A percentile compares a stretch with the other conserved stretches of the same genome.
phyloP scores from a whole-genome alignment of 345 rosid species.

The Salix brachista region DNA sequence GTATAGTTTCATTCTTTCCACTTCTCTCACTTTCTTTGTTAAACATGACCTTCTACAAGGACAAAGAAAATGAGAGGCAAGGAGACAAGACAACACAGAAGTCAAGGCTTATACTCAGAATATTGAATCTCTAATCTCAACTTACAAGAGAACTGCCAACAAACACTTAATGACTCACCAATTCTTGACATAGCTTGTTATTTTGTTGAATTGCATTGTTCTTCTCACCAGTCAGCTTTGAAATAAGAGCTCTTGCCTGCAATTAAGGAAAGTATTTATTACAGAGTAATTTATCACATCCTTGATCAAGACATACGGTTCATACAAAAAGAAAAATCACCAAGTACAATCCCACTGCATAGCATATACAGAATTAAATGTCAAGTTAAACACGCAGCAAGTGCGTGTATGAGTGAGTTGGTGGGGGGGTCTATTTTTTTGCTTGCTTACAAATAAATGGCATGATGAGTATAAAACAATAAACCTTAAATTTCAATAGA shows the following conservation, averaged over 20 bases:
- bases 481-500: neutral
- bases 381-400: neutral
- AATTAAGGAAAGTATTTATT: conserved; percentile 8
- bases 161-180: conserved; percentile 38
- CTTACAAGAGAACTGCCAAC: neutral
- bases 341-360: neutral
- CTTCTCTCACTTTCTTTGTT: neutral
- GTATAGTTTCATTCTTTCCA: neutral
- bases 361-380: neutral
- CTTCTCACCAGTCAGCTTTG: conserved; percentile 62
- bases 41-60: neutral
- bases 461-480: neutral
- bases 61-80: neutral
- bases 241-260: conserved; percentile 52
- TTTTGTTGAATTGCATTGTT: conserved; percentile 52
- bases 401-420: neutral
- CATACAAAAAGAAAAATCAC: neutral
- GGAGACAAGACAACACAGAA: neutral
- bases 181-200: conserved; percentile 57
- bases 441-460: neutral
- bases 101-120: neutral
- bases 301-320: neutral
- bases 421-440: neutral
- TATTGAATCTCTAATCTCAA: neutral
- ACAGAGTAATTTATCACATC: neutral